Conservation (phyloP, 2,329 filamentous ascomycete species). For the Ilyonectria robusta region DNA sequence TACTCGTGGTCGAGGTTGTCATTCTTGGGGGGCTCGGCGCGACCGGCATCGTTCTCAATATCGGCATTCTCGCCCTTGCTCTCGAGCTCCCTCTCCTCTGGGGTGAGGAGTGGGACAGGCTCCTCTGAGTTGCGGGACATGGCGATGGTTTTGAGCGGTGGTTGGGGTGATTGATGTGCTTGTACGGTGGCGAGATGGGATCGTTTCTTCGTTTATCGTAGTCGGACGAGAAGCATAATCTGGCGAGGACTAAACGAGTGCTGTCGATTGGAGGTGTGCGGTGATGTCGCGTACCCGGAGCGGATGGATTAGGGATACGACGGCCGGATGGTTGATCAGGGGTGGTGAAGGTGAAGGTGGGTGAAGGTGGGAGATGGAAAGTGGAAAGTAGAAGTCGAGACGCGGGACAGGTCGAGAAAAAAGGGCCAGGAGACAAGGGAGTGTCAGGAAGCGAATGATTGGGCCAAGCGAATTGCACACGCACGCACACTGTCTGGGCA, state of each 20-base stretch:
- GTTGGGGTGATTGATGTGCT: background rate
- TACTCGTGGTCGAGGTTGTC: constrained; percentile 62
- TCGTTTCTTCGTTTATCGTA: constrained; percentile 22
- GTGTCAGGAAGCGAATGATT: constrained; percentile 25
- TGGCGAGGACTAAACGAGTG: background rate
- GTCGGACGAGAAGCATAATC: constrained; percentile 28
- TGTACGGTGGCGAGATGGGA: constrained; percentile 1
- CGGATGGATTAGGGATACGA: background rate
- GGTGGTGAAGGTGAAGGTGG: constrained; percentile 2
- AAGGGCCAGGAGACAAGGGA: constrained; percentile 11
- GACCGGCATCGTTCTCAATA: constrained; percentile 51
- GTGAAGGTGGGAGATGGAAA: constrained; percentile 6
- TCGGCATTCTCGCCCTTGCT: constrained; percentile 49
- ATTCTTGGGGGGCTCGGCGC: constrained; percentile 46
- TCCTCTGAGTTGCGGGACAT: constrained; percentile 55
- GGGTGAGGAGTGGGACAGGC: constrained; percentile 49
- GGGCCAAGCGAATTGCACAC: constrained; percentile 11
- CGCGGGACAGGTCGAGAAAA: constrained; percentile 13
- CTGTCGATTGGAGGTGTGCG: background rate
- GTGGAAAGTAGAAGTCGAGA: constrained; percentile 7
- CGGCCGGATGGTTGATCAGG: background rate
- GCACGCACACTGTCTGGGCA: constrained; percentile 1
- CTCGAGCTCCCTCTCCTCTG: constrained; percentile 51
- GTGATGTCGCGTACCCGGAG: background rate
- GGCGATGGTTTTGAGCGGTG: constrained; percentile 21